Percentiles rank a stretch among this genome's conserved stretches.
Conservation (phyloP, 768 basidiomycete genomes). For the Tylopilus plumbeoviolaceoides region DNA sequence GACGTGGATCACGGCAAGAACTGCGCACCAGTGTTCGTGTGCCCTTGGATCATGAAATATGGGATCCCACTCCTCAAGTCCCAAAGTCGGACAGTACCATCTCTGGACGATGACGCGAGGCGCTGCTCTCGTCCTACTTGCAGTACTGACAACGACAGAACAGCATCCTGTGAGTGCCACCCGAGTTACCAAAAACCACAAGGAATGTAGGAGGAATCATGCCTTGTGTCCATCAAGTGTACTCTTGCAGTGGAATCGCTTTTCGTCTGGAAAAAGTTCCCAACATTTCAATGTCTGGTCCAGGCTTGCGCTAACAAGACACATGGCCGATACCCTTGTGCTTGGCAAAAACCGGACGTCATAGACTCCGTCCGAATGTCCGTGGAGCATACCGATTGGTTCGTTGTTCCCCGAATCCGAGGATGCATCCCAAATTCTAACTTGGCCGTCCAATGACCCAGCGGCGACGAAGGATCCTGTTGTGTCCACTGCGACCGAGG, state of each 20-base stretch:
- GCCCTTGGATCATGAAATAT: constrained; percentile 35
- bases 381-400: constrained; percentile 23
- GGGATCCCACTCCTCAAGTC: constrained; percentile 29
- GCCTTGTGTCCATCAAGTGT: constrained; percentile 31
- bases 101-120: constrained; percentile 37
- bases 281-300: constrained; percentile 39
- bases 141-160: constrained; percentile 28
- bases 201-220: background rate
- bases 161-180: constrained; percentile 23
- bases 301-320: constrained; percentile 29
- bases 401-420: constrained; percentile 30
- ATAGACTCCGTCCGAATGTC: constrained; percentile 31
- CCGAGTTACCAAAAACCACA: background rate
- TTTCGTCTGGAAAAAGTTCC: constrained; percentile 35
- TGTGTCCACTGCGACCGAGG: constrained; percentile 27
- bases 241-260: constrained; percentile 25
- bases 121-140: constrained; percentile 32
- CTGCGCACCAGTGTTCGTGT: constrained; percentile 31
- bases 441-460: constrained; percentile 47
- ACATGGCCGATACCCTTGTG: constrained; percentile 23
- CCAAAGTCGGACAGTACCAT: constrained; percentile 36
- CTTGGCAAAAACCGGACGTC: constrained; percentile 29
- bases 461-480: constrained; percentile 45
- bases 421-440: constrained; percentile 49
- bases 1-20: constrained; percentile 20